Percentiles rank a stretch among this genome's conserved stretches.
Conservation (phyloP, 805 yeast species). For the Starmerella gropengiesseri region DNA sequence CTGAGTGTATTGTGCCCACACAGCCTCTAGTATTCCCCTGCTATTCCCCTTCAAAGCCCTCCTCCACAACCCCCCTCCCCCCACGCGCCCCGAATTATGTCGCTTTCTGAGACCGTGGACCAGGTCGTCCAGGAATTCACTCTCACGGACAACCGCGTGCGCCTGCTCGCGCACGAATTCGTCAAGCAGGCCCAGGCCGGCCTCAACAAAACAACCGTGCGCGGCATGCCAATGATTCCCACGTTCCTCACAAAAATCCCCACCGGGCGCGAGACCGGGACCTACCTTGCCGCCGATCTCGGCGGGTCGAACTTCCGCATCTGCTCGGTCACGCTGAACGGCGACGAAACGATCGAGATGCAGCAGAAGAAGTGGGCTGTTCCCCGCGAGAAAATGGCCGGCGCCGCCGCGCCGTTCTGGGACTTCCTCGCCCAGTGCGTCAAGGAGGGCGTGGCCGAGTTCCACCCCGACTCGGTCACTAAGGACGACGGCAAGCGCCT, state of each 20-base stretch:
- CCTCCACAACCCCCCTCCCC: neutral
- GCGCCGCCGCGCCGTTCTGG: slow-evolving; percentile 56
- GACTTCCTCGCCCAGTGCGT: slow-evolving; percentile 64
- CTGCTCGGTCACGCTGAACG: slow-evolving; percentile 62
- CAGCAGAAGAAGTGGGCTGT: slow-evolving; percentile 69
- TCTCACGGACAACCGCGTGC: slow-evolving; percentile 10
- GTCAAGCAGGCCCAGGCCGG: slow-evolving; percentile 27
- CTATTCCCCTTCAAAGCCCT: no score
- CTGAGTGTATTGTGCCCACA: no score
- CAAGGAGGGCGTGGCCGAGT: slow-evolving; percentile 49
- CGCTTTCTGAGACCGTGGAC: slow-evolving; percentile 7
- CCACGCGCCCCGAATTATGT: slow-evolving; percentile 1
- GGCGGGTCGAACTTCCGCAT: slow-evolving; percentile 97
- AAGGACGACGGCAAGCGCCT: slow-evolving; percentile 31
- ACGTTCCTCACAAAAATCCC: slow-evolving; percentile 80
- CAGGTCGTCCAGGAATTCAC: slow-evolving; percentile 15
- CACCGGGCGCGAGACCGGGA: slow-evolving; percentile 72
- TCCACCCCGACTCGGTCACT: slow-evolving; percentile 39
- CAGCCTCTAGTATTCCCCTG: no score
- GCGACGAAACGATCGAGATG: slow-evolving; percentile 58
- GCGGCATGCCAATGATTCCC: slow-evolving; percentile 65
- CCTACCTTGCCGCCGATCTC: slow-evolving; percentile 78
- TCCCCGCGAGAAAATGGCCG: slow-evolving; percentile 63
- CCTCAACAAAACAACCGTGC: slow-evolving; percentile 23
- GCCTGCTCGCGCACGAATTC: slow-evolving; percentile 17